Evolutionary conservation across 805 yeast species (phyloP).

Genomic region (Starmera dryadoides): DNA sequence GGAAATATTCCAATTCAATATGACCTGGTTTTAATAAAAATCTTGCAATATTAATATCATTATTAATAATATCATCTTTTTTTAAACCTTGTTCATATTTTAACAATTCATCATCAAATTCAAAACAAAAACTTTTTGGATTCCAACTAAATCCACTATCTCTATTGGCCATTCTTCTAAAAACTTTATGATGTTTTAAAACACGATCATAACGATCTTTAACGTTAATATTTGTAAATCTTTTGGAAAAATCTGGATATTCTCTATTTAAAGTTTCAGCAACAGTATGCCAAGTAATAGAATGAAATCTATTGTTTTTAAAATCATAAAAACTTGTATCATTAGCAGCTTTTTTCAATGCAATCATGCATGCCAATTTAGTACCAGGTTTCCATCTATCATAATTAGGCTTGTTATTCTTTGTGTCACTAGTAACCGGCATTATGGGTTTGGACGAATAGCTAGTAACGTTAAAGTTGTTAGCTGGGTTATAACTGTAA

Average conservation of each 20-base stretch:
- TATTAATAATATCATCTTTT: constrained; percentile 7
- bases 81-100: constrained; percentile 9
- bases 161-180: constrained; percentile 15
- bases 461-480: neutral
- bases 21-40: constrained; percentile 18
- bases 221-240: constrained; percentile 20
- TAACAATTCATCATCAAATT: constrained; percentile 6
- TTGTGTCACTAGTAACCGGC: neutral
- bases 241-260: constrained; percentile 17
- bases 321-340: constrained; percentile 15
- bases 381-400: constrained; percentile 23
- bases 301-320: constrained; percentile 7
- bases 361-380: constrained; percentile 21
- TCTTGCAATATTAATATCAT: constrained; percentile 13
- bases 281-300: constrained; percentile 18
- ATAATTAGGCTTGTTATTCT: constrained; percentile 12
- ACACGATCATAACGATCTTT: constrained; percentile 21
- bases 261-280: constrained; percentile 19
- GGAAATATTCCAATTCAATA: constrained; percentile 19
- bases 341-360: constrained; percentile 8
- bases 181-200: constrained; percentile 18
- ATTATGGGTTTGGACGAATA: neutral
- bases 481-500: neutral
- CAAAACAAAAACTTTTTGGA: constrained; percentile 14
- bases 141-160: constrained; percentile 17